Base-by-base conservation (phyloP, 345 rosid species). In the Syzygium aqueum region DNA sequence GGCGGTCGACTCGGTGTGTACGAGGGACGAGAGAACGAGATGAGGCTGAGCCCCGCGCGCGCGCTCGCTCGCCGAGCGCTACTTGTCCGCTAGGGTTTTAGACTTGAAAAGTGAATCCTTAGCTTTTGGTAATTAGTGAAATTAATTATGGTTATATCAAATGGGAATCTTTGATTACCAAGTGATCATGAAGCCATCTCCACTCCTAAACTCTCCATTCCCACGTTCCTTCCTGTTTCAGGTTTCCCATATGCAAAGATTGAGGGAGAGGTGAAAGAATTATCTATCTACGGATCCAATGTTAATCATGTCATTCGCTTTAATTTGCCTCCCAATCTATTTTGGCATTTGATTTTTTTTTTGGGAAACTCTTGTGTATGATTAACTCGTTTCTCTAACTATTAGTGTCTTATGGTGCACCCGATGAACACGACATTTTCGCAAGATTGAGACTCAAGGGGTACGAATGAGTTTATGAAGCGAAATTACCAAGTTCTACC, bases 381-480 rank as follows among this genome's bases (percentile, higher is more conserved):
- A 28, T 28, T 7, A 11, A 3, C 77, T 16, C 30, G 77, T 65
- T 30, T 15, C 10, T 15, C 11, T 30, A 2, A 30, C 1, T 30
- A 8, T 2, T 28, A 3, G 3, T 7, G 77, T 28, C 21, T 1
- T 4, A 3, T 17, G 40, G 17, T 30, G 0, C 77, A 15, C 15
- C 5, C 23, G 12, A 56, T 11, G 13, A 56, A 9, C 61, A 3
- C 12, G 10, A 51, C 53, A 51, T 12, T 9, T 21, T 19, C 5
- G 0, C 22, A 0, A 13, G 28, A 1, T 13, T 0, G 7, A 61
- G 67, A 61, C 63, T 9, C 25, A 14, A 56, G 1, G 10, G 8
- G 8, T 13, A 13, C 4, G 1, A 0, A 15, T 3, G 25, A 56
- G n/a, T 11, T 11, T 27, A 11, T 59, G 11, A 5, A 25, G 1